A percentile compares a stretch with the other conserved stretches of the same genome.
phyloP scores from a whole-genome alignment of 140 eudicot species.

The Oenanthe javanica region DNA sequence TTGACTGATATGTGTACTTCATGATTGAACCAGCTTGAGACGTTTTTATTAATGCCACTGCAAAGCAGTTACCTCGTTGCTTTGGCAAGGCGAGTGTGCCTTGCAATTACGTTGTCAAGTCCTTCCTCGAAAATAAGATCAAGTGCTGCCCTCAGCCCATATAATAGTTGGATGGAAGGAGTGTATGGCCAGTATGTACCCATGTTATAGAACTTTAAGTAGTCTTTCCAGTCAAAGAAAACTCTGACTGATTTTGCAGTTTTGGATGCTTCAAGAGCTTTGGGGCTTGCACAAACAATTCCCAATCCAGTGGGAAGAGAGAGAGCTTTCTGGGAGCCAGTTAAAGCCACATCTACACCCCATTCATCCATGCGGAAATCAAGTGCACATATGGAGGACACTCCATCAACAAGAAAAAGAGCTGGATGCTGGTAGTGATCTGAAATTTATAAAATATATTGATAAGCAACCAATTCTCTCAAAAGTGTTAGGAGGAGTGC shows the following conservation, averaged over 20 bases:
- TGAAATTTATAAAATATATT: slow-evolving; percentile 14
- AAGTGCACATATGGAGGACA: slow-evolving; percentile 91
- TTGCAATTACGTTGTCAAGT: slow-evolving; percentile 87
- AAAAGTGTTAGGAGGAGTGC: too few relatives aligned
- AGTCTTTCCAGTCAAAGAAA: slow-evolving; percentile 96
- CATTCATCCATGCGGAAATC: slow-evolving; percentile 99
- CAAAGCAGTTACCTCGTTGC: slow-evolving; percentile 58
- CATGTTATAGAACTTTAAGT: slow-evolving; percentile 89
- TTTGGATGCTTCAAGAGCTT: slow-evolving; percentile 84
- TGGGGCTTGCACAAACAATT: slow-evolving; percentile 93
- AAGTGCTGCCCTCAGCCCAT: slow-evolving; percentile 85
- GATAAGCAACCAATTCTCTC: not conserved
- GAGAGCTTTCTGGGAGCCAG: slow-evolving; percentile 96
- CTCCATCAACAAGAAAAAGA: slow-evolving; percentile 84
- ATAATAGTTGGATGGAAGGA: slow-evolving; percentile 88
- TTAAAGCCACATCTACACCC: slow-evolving; percentile 95
- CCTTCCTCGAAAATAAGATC: slow-evolving; percentile 99
- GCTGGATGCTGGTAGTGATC: slow-evolving; percentile 98
- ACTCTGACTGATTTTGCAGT: slow-evolving; percentile 82
- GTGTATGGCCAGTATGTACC: slow-evolving; percentile 99
- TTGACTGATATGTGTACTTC: not conserved
- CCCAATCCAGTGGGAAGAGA: slow-evolving; percentile 98
- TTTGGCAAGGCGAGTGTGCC: slow-evolving; percentile 84
- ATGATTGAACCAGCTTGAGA: not conserved
- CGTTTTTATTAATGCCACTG: not conserved